Evolutionary conservation across 805 yeast species (phyloP), one percentile per base, ranked within the genome.

Genomic region (Ogataea neopini): DNA sequence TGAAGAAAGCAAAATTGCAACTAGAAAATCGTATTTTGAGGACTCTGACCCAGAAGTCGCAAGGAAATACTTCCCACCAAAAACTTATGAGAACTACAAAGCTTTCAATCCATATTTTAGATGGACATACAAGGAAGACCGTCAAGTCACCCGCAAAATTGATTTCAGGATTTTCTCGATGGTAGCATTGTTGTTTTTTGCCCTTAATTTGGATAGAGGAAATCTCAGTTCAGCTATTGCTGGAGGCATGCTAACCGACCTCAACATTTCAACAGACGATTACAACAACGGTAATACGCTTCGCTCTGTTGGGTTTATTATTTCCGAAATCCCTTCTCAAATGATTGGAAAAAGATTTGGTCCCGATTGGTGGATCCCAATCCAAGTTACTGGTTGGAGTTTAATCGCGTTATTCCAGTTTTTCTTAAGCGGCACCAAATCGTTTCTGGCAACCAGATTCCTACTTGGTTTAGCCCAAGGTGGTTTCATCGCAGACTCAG

Each of bases 251-350:
- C 62, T 83, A 43, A 65, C 61, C 1, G 86, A 83, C 52, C 66
- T 82, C 46, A 59, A 68, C 1, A 56, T 84, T 57, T 74, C 74
- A n/a, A 80, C 84, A 11, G 67, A 77, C 54, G 78, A 83, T 48
- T 81, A 74, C 60, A 84, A 84, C 61, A 59, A 70, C 33, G 89
- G 86, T 18, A 75, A 71, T 50, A 80, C 84, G 3, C 70, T 83
- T 34, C 76, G 76, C 55, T 67, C 72, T 50, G 68, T 80, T 6
- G 69, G 76, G 39, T 83, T 84, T 57, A 61, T 83, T 43, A 56
- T 67, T 18, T 77, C 84, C 14, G 88, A 84, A 60, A 61, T 83
- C 10, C 88, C 88, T 0, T 81, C 86, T 2, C 87, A 83, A 58
- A 68, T 83, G 52, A 69, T 83, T 26, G 77, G 85, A n/a, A 83